phyloP scores from a whole-genome alignment of 2,329 filamentous ascomycete genomes.

The Fusarium sp. region DNA sequence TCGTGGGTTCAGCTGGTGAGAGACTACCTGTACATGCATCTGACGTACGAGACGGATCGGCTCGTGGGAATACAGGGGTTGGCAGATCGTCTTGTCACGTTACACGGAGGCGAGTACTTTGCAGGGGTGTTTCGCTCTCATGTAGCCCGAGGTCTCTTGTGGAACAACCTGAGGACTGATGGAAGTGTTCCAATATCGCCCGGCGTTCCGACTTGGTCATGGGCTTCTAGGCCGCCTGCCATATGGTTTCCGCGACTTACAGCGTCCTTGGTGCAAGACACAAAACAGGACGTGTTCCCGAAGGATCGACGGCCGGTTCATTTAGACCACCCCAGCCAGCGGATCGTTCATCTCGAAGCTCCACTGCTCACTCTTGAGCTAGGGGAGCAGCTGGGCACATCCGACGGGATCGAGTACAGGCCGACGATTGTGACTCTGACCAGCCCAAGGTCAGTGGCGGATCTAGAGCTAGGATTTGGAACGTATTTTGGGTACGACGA shows the following conservation, averaged over 20 bases:
- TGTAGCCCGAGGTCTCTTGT: slow-evolving; percentile 12
- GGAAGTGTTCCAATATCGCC: too few species aligned
- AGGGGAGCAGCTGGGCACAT: neutral
- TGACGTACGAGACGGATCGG: slow-evolving; percentile 13
- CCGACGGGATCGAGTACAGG: neutral
- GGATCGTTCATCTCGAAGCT: neutral
- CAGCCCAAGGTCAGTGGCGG: neutral
- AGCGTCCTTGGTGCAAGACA: neutral
- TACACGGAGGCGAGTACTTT: slow-evolving; percentile 9
- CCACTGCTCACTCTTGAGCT: neutral
- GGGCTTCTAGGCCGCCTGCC: neutral
- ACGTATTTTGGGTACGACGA: neutral
- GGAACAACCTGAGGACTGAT: neutral
- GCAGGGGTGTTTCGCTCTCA: slow-evolving; percentile 8
- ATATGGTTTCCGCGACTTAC: neutral
- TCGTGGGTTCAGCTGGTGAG: neutral
- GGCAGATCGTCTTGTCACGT: slow-evolving; percentile 1
- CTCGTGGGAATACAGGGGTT: slow-evolving; percentile 16
- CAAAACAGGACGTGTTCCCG: neutral
- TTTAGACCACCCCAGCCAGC: neutral
- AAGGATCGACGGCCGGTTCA: neutral
- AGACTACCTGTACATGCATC: slow-evolving; percentile 6
- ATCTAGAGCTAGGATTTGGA: neutral
- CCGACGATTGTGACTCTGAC: neutral
- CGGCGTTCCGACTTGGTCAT: slow-evolving; percentile 15